Evolutionary conservation across 1,284 basidiomycete species (phyloP).

Genomic region (Thelephora terrestris): DNA sequence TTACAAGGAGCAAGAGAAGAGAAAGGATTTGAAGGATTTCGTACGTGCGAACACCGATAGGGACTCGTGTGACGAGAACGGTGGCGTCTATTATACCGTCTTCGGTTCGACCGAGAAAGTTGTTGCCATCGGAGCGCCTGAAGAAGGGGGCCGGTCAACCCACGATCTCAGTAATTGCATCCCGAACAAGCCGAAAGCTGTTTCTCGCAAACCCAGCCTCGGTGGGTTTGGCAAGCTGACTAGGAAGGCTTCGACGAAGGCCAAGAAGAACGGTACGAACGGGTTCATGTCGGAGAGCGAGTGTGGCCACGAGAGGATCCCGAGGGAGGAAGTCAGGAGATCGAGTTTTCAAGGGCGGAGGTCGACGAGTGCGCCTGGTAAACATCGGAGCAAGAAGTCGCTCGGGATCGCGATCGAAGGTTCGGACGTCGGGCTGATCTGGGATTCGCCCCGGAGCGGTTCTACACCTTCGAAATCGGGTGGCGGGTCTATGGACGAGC

Average conservation of each 20-base stretch:
- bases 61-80: slow-evolving; percentile 14
- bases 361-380: slow-evolving; percentile 12
- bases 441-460: slow-evolving; percentile 5
- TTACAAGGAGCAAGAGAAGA: slow-evolving; percentile 43
- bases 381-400: slow-evolving; percentile 10
- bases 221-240: slow-evolving; percentile 22
- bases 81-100: slow-evolving; percentile 42
- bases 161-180: slow-evolving; percentile 1
- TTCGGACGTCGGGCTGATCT: slow-evolving; percentile 9
- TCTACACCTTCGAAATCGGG: slow-evolving; percentile 9
- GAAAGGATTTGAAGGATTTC: slow-evolving; percentile 19
- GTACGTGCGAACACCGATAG: slow-evolving; percentile 8
- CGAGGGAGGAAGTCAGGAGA: slow-evolving; percentile 14
- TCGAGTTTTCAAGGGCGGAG: slow-evolving; percentile 27
- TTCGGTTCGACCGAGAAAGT: slow-evolving; percentile 36
- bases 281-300: slow-evolving; percentile 4
- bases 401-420: slow-evolving; percentile 18
- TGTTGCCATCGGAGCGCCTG: slow-evolving; percentile 33
- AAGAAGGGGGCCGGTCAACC: slow-evolving; percentile 24
- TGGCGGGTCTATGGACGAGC: not conserved
- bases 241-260: slow-evolving; percentile 39
- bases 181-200: slow-evolving; percentile 3
- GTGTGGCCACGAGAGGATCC: not conserved
- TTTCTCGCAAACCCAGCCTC: slow-evolving; percentile 3
- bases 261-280: slow-evolving; percentile 24